Evolutionary conservation across 768 basidiomycete genomes (phyloP).

Genomic region (Rhizopogon sp.): DNA sequence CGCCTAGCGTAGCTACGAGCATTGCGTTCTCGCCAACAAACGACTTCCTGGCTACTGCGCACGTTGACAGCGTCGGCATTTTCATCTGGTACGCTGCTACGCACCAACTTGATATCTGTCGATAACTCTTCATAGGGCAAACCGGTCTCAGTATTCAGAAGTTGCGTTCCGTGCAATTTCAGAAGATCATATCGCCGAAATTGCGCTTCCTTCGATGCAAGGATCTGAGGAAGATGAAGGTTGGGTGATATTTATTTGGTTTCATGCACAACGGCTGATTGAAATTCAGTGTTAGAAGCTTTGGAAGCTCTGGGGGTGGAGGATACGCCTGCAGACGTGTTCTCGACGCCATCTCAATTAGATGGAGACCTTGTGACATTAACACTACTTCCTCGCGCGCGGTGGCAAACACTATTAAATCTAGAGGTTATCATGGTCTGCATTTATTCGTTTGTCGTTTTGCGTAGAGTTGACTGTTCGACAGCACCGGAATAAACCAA

Average conservation of each 20-base stretch:
- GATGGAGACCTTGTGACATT: conserved; percentile 90
- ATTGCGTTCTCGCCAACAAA: conserved; percentile 91
- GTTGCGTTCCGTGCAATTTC: conserved; percentile 75
- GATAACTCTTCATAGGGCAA: conserved; percentile 57
- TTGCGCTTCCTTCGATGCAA: conserved; percentile 79
- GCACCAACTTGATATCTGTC: neutral
- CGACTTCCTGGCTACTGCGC: conserved; percentile 93
- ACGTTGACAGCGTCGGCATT: conserved; percentile 91
- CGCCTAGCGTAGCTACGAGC: conserved; percentile 82
- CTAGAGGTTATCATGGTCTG: conserved; percentile 86
- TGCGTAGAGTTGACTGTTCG: neutral
- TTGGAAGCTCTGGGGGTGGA: conserved; percentile 59
- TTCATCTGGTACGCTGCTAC: conserved; percentile 75
- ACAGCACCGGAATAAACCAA: conserved; percentile 94
- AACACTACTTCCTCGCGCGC: conserved; percentile 83
- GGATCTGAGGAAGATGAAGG: conserved; percentile 78
- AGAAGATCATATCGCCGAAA: conserved; percentile 68
- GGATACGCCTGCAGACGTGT: conserved; percentile 61
- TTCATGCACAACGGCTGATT: conserved; percentile 5
- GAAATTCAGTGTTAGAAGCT: conserved; percentile 56
- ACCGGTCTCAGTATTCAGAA: conserved; percentile 90
- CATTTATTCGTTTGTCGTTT: neutral
- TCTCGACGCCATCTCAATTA: conserved; percentile 84
- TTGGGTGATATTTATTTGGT: conserved; percentile 25
- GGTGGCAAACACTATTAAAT: conserved; percentile 97